phyloP scores from a whole-genome alignment of 495 filamentous ascomycete genomes.

The Neurospora sp. region DNA sequence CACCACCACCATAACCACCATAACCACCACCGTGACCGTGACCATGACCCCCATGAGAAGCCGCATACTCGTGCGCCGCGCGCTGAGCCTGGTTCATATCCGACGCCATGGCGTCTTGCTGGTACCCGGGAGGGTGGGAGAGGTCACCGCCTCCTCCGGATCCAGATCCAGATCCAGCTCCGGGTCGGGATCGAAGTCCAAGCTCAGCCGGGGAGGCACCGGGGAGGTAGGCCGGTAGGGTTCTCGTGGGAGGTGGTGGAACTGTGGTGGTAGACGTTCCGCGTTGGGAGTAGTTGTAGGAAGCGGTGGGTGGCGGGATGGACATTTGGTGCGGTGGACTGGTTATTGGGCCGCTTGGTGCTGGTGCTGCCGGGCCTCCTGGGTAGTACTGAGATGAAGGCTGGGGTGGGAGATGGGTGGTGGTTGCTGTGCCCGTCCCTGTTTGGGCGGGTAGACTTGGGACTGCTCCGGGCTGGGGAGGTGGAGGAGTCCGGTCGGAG shows the following conservation, averaged over 20 bases:
- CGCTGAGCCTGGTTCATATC: constrained; percentile 15
- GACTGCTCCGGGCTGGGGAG: constrained; percentile 49
- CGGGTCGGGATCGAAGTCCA: background rate
- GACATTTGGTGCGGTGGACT: constrained; percentile 32
- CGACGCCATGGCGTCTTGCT: constrained; percentile 46
- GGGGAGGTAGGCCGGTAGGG: background rate
- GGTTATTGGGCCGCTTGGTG: constrained; percentile 18
- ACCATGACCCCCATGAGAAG: constrained; percentile 3
- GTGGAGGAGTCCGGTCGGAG: constrained; percentile 30
- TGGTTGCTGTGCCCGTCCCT: no score
- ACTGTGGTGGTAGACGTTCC: constrained; percentile 23
- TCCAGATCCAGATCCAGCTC: background rate
- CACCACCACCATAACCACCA: background rate
- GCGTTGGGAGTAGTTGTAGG: constrained; percentile 20
- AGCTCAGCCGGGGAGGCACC: background rate
- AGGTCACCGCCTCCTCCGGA: background rate
- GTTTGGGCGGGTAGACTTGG: constrained; percentile 12
- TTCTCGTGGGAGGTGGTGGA: constrained; percentile 4
- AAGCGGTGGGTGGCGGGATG: constrained; percentile 24
- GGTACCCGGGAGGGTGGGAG: constrained; percentile 25
- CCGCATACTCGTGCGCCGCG: constrained; percentile 7
- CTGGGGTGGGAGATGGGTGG: background rate
- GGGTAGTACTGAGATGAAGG: background rate
- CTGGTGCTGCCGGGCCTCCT: constrained; percentile 1
- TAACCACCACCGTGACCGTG: constrained; percentile 33